phyloP scores from a whole-genome alignment of 805 yeast genomes.

The Ogataea naganishii region DNA sequence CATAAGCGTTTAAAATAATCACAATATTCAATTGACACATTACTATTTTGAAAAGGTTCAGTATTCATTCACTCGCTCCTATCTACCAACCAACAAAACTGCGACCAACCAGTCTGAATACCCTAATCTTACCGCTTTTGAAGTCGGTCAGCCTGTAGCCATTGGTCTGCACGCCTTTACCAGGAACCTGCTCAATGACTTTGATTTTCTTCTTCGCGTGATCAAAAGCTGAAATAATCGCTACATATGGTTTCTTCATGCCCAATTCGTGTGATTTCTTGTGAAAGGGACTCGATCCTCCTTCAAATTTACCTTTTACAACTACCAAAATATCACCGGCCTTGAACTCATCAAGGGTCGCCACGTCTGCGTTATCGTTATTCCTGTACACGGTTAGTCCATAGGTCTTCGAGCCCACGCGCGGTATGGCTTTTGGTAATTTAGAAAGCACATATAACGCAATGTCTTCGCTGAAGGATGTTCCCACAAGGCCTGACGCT shows the following conservation, averaged over 20 bases:
- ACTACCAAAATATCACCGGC: conserved; percentile 84
- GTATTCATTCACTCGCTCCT: too few relatives aligned
- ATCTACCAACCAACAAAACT: conserved; percentile 65
- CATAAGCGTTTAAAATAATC: too few relatives aligned
- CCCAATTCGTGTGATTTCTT: conserved; percentile 45
- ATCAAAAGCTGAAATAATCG: conserved; percentile 69
- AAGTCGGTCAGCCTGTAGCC: conserved; percentile 65
- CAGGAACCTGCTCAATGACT: conserved; percentile 48
- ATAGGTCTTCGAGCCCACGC: conserved; percentile 59
- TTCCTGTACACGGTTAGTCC: conserved; percentile 68
- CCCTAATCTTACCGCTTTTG: conserved; percentile 69
- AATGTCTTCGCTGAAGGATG: conserved; percentile 21
- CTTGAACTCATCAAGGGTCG: conserved; percentile 51
- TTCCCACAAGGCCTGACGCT: conserved; percentile 32
- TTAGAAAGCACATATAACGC: conserved; percentile 27
- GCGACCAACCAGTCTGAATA: conserved; percentile 72
- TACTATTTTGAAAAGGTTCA: too few relatives aligned
- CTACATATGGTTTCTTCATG: conserved; percentile 38
- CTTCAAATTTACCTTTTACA: conserved; percentile 64
- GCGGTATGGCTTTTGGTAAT: conserved; percentile 25
- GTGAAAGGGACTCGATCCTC: conserved; percentile 34
- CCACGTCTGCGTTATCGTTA: conserved; percentile 37
- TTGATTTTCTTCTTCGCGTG: conserved; percentile 58
- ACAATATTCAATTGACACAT: too few relatives aligned
- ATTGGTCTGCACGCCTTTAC: conserved; percentile 47